These are phyloP conservation scores for Mortierella sp. DNA, from an alignment of 371 early-diverging fungal species.

Conservation along the genomic window DNA sequence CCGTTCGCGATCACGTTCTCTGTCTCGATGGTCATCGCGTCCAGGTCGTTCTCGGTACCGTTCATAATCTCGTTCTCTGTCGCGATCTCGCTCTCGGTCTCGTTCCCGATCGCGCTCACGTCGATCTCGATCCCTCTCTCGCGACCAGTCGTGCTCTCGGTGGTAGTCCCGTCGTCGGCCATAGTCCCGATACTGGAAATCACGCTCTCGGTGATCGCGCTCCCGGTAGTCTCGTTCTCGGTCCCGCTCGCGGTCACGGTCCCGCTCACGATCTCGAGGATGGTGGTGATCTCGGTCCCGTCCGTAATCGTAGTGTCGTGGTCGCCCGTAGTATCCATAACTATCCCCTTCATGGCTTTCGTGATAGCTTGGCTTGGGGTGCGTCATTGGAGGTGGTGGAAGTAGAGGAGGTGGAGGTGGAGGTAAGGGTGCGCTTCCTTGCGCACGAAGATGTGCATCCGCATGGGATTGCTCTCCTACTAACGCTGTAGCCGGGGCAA, in stretches of 20 bases:
- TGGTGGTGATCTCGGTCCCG: conserved; percentile 14
- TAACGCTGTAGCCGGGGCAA: background rate
- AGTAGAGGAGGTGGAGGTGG: no score
- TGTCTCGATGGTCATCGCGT: conserved; percentile 25
- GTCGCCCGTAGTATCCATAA: conserved; percentile 37
- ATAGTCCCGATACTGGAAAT: no score
- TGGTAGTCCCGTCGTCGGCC: no score
- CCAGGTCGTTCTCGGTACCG: conserved; percentile 6
- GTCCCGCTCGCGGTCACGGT: conserved; percentile 25
- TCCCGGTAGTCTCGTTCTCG: conserved; percentile 39
- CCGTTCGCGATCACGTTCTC: conserved; percentile 35
- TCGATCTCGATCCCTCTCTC: conserved; percentile 40
- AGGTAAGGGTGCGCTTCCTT: background rate
- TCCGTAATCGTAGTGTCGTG: conserved; percentile 36
- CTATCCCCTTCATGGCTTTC: conserved; percentile 17
- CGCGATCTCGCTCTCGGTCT: conserved; percentile 29
- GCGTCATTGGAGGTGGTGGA: no score
- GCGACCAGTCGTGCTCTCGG: conserved; percentile 31
- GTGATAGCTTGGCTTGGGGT: conserved; percentile 8
- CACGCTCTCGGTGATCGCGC: conserved; percentile 30
- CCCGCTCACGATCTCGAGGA: conserved; percentile 21
- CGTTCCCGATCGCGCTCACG: conserved; percentile 20
- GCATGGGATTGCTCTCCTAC: background rate
- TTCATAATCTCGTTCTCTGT: conserved; percentile 16
- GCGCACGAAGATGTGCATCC: background rate